Evolutionary conservation across 495 filamentous ascomycete genomes (phyloP), one percentile per base, ranked within the genome.

Genomic region (Neurospora hispaniola): DNA sequence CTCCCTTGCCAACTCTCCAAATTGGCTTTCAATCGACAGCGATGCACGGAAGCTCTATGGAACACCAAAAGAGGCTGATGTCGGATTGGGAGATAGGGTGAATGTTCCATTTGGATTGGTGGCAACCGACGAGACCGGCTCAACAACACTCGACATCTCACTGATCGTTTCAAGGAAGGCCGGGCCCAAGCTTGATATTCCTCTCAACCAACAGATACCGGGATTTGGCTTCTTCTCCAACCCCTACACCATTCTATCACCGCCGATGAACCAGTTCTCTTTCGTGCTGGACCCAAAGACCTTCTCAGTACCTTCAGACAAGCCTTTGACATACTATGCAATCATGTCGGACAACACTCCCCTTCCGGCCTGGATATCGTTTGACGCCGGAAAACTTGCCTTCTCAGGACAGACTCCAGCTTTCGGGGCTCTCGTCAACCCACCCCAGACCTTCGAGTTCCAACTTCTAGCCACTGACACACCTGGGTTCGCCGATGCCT

Each of bases 321-420:
- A 42, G 69, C 70, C 44, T 31, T 71, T 88, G 35, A 83, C 74
- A 43, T 97, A 94, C 80, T 96, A 97, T 77, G 92, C 93, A 31
- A 89, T 91, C 12, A 90, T 91, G 44, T 81, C 79, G 4, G 89
- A 94, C 73, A 92, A 94, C 76, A 90, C 91, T 8, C 94, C 95
- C 41, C 82, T 97, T 46, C 94, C 94, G 42, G 92, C 94, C 5
- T 97, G 94, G 94, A 87, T 97, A 48, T 83, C 80, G 12, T 97
- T 98, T 76, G 89, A 97, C 77, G 75, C 86, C 2, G 73, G 77
- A 3, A 82, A 75, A 8, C 85, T 97, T 41, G 85, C 86, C 12
- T 97, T 97, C 76, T 88, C 88, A 7, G 94, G 94, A n/a, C 87
- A 82, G 62, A 90, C 90, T 5, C 94, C 93, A 6, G 79, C 88